These are phyloP conservation scores for Cyberlindnera euphorbiiphila DNA, from an alignment of 805 yeast species.

Conservation along the genomic window DNA sequence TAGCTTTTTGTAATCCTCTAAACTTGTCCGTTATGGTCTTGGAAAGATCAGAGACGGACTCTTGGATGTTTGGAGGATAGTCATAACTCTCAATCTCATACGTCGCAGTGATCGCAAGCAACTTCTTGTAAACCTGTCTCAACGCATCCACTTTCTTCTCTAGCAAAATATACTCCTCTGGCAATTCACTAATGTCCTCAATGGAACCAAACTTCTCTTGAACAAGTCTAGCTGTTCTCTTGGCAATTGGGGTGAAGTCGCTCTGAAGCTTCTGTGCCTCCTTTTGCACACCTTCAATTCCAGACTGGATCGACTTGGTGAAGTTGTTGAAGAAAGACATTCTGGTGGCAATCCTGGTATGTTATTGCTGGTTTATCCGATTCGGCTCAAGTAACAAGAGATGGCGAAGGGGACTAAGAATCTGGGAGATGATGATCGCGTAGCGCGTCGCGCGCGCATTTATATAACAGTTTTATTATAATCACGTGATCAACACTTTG, in stretches of 20 bases:
- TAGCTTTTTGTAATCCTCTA: conserved; percentile 57
- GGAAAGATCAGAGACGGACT: conserved; percentile 60
- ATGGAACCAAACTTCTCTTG: conserved; percentile 62
- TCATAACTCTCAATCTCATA: conserved; percentile 75
- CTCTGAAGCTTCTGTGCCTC: conserved; percentile 38
- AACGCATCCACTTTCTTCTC: conserved; percentile 66
- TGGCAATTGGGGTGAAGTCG: conserved; percentile 51
- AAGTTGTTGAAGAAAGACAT: conserved; percentile 30
- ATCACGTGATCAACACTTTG: too few relatives aligned
- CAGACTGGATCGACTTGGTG: conserved; percentile 23
- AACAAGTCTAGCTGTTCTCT: conserved; percentile 55
- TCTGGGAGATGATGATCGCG: too few relatives aligned
- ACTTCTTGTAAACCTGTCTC: conserved; percentile 52
- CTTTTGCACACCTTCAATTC: conserved; percentile 30
- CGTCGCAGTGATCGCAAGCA: conserved; percentile 51
- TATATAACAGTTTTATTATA: too few relatives aligned
- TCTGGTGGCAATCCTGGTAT: not conserved
- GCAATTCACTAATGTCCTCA: conserved; percentile 68
- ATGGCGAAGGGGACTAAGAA: too few relatives aligned
- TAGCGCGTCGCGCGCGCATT: too few relatives aligned
- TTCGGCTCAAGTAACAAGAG: too few relatives aligned
- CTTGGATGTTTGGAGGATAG: conserved; percentile 75
- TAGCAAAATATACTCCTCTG: conserved; percentile 64
- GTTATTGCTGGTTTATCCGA: not conserved
- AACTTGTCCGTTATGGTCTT: conserved; percentile 53